These are phyloP conservation scores for Paramyrothecium roridum DNA, from an alignment of 2,329 filamentous ascomycete species.

Conservation along the genomic window DNA sequence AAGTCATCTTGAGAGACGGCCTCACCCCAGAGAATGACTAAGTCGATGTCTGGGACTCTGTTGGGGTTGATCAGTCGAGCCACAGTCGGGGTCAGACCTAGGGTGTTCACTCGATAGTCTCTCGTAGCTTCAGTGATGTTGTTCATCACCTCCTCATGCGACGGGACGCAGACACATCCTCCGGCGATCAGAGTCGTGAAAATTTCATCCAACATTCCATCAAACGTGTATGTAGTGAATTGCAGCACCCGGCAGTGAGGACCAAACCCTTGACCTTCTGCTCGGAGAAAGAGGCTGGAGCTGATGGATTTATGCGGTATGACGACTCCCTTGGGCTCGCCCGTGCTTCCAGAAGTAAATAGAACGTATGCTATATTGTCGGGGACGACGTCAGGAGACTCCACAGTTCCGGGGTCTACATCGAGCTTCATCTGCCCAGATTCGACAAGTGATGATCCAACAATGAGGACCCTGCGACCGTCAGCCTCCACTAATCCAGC, in stretches of 20 bases:
- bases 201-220: constrained; percentile 12
- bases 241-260: constrained; percentile 11
- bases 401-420: too few species aligned
- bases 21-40: too few species aligned
- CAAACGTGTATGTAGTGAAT: constrained; percentile 15
- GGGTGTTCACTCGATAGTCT: too few species aligned
- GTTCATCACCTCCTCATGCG: too few species aligned
- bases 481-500: background rate
- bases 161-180: background rate
- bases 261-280: constrained; percentile 7
- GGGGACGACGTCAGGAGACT: too few species aligned
- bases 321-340: constrained; percentile 10
- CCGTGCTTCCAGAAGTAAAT: constrained; percentile 15
- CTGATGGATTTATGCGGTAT: constrained; percentile 13
- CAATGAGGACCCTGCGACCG: background rate
- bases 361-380: constrained; percentile 10
- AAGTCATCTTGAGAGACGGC: too few species aligned
- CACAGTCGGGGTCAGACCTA: too few species aligned
- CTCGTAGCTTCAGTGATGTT: too few species aligned
- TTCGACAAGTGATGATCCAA: background rate
- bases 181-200: constrained; percentile 8
- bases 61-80: too few species aligned
- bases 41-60: too few species aligned
- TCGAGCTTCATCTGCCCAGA: too few species aligned
- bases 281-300: constrained; percentile 6